Evolutionary conservation across 441 rosid genomes (phyloP), one percentile per base, ranked within the genome.

Genomic region (Aleurites moluccanus): DNA sequence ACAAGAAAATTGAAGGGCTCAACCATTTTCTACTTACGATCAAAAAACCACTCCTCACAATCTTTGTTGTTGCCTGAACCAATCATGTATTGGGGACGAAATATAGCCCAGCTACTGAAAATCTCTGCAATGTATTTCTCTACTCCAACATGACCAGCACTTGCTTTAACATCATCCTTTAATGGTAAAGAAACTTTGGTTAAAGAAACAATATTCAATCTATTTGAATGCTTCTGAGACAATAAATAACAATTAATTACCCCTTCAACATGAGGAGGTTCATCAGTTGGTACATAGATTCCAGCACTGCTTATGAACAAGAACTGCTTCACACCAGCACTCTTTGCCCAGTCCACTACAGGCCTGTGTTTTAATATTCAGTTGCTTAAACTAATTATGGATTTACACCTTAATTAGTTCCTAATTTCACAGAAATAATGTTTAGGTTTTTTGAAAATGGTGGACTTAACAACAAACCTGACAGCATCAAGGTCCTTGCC

Each of bases 21-120:
- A 52, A 5, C 8, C 13, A 50, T 59, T 42, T 57, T 60, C 5
- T 25, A 47, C 94, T 81, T 86, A 92, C 98, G 80, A 72, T 94
- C 97, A 33, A 94, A 92, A 86, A 94, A 94, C 99, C 99, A 94
- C 83, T 94, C 99, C 75, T 94, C 99, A 33, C 97, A 92, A 70
- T n/a, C n/a, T n/a, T n/a, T 94, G 85, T 90, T 94, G 89, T 92
- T 92, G 60, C n/a, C n/a, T n/a, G n/a, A n/a, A n/a, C 99, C 98
- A 55, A 89, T 91, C 93, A 94, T 92, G 85, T 94, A 92, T 69
- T 91, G 99, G 10, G 99, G 23, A n/a, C 99, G 89, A 85, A 92
- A 95, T 4, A 71, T 16, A 13, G 91, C 82, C 98, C 99, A 92
- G 59, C 83, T 89, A 7, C 82, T 64, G 47, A 83, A 86, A 42